These are phyloP conservation scores for Geotrichum cucujoidarum DNA, from an alignment of 1,139 yeast species.

Conservation along the genomic window DNA sequence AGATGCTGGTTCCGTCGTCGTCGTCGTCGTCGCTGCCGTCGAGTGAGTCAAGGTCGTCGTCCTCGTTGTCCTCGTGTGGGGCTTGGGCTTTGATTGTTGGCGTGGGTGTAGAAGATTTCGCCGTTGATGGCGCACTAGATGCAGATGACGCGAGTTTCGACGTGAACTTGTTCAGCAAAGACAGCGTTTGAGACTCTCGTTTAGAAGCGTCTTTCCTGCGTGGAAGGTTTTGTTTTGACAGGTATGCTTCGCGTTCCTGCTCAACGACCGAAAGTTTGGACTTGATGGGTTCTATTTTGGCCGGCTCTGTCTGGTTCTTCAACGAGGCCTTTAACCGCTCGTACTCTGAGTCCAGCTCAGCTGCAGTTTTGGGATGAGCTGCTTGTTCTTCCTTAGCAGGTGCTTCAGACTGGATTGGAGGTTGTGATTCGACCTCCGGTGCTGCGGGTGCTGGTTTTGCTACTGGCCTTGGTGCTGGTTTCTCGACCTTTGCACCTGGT, in stretches of 20 bases:
- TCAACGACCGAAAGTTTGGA: not conserved
- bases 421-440: not conserved
- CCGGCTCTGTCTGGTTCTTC: not conserved
- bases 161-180: constrained; percentile 14
- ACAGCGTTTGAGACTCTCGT: constrained; percentile 17
- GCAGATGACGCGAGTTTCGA: constrained; percentile 2
- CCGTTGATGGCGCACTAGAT: not conserved
- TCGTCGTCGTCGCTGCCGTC: constrained; percentile 7
- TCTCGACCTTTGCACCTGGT: not conserved
- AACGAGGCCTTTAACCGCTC: constrained; percentile 5
- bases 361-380: constrained; percentile 1
- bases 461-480: not conserved
- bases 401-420: not conserved
- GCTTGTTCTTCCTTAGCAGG: not conserved
- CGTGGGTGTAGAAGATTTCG: not conserved
- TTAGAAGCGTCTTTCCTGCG: constrained; percentile 7
- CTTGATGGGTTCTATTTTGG: not conserved
- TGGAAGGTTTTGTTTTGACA: not conserved
- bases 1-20: constrained; percentile 5
- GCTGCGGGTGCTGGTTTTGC: not conserved
- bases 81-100: not conserved
- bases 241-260: constrained; percentile 5
- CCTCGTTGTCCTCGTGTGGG: not conserved
- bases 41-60: not conserved
- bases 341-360: constrained; percentile 6